Evolutionary conservation across 2,329 filamentous ascomycete genomes (phyloP).

Genomic region (Monosporascus sp.): DNA sequence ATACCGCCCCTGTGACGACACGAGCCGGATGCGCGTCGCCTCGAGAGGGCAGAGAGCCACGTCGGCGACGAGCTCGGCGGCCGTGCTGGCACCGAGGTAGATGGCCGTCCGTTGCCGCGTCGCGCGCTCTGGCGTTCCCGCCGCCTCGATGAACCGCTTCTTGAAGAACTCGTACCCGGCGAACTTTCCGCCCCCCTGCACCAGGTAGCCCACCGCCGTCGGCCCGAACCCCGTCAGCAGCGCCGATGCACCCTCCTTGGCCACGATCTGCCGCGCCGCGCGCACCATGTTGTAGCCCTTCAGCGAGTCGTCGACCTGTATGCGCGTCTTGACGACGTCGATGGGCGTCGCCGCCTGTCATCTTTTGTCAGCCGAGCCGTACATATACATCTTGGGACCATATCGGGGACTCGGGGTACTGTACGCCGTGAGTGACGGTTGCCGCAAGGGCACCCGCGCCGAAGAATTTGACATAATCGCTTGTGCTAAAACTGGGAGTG

Average conservation of each 20-base stretch:
- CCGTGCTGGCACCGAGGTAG: slow-evolving; percentile 67
- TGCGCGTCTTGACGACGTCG: slow-evolving; percentile 81
- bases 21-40: slow-evolving; percentile 72
- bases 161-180: slow-evolving; percentile 94
- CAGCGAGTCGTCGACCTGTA: slow-evolving; percentile 80
- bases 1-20: slow-evolving; percentile 73
- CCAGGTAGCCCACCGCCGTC: slow-evolving; percentile 81
- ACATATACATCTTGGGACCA: background rate
- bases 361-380: background rate
- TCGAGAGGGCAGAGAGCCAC: slow-evolving; percentile 86
- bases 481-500: slow-evolving; percentile 32
- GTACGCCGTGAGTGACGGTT: slow-evolving; percentile 45
- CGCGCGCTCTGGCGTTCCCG: slow-evolving; percentile 47
- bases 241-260: slow-evolving; percentile 71
- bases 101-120: slow-evolving; percentile 46
- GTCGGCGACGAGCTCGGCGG: slow-evolving; percentile 68
- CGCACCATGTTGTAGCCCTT: slow-evolving; percentile 81
- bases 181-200: slow-evolving; percentile 88
- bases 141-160: slow-evolving; percentile 70
- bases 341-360: slow-evolving; percentile 46
- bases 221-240: slow-evolving; percentile 80
- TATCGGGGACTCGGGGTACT: slow-evolving; percentile 9
- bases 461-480: slow-evolving; percentile 49
- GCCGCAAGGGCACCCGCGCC: slow-evolving; percentile 46
- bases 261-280: slow-evolving; percentile 72